A percentile compares a stretch with the other conserved stretches of the same genome.
Evolutionary conservation across 2,329 filamentous ascomycete genomes (phyloP).

Genomic region (Pyrenophora tritici-repentis): DNA sequence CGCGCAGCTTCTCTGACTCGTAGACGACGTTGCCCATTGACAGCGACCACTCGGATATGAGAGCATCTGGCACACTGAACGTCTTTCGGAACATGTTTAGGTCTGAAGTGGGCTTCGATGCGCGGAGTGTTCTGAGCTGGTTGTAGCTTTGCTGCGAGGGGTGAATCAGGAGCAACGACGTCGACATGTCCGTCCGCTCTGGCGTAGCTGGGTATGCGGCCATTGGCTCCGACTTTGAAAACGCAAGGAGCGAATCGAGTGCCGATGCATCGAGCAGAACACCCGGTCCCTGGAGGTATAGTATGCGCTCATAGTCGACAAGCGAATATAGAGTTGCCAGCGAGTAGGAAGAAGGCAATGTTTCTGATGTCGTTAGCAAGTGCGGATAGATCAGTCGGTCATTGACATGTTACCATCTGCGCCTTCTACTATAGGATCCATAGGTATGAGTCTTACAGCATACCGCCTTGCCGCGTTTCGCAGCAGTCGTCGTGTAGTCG

Average conservation of each 20-base stretch:
- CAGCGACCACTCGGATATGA: slow-evolving; percentile 47
- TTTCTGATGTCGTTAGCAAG: slow-evolving; percentile 24
- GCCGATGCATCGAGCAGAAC: slow-evolving; percentile 53
- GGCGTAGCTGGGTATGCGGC: slow-evolving; percentile 42
- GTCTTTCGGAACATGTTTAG: slow-evolving; percentile 41
- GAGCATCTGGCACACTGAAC: slow-evolving; percentile 37
- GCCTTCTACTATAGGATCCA: slow-evolving; percentile 47
- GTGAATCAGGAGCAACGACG: slow-evolving; percentile 46
- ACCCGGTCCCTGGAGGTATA: slow-evolving; percentile 53
- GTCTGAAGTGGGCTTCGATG: slow-evolving; percentile 33
- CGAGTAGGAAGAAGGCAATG: slow-evolving; percentile 48
- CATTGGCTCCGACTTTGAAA: slow-evolving; percentile 45
- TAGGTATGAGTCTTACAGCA: slow-evolving; percentile 51
- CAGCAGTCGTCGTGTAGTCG: slow-evolving; percentile 52
- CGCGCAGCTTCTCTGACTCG: slow-evolving; percentile 40
- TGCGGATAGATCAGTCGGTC: background rate
- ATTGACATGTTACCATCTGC: slow-evolving; percentile 32
- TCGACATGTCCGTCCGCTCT: slow-evolving; percentile 39
- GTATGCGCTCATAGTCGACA: slow-evolving; percentile 52
- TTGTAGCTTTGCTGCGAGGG: slow-evolving; percentile 41
- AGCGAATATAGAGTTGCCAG: slow-evolving; percentile 53
- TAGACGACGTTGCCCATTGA: slow-evolving; percentile 48
- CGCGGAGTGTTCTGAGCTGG: slow-evolving; percentile 38
- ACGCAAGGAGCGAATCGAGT: slow-evolving; percentile 52
- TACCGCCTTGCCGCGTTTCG: slow-evolving; percentile 53